These are phyloP conservation scores for Cenchrus americanus DNA, from an alignment of 176 grass and related monocot genomes.

Conservation along the genomic window DNA sequence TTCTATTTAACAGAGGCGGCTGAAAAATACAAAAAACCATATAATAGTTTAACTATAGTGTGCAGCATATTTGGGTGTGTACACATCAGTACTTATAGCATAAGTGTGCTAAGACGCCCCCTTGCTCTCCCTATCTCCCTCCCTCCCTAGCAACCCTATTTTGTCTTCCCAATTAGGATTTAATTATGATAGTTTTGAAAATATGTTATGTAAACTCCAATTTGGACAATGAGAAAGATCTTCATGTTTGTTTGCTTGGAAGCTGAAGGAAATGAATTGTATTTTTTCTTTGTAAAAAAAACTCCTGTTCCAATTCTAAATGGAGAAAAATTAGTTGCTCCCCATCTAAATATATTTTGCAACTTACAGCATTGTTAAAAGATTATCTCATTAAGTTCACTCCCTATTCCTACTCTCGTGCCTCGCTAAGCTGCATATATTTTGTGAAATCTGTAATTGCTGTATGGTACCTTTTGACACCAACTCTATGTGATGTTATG, in stretches of 20 bases:
- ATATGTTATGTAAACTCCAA: neutral
- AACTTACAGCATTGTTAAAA: neutral
- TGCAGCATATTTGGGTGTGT: neutral
- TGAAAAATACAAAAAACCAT: neutral
- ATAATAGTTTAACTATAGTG: neutral
- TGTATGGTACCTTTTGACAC: constrained; percentile 8
- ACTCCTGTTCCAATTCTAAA: constrained; percentile 5
- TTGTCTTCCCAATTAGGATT: neutral
- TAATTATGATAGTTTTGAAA: neutral
- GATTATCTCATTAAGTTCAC: neutral
- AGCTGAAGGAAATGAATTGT: neutral
- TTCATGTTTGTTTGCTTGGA: neutral
- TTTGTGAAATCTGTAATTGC: constrained; percentile 11
- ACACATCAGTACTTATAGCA: neutral
- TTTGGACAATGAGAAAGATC: neutral
- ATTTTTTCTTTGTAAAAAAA: neutral
- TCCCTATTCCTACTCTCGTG: neutral
- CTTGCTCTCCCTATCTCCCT: neutral
- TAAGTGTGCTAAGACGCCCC: neutral
- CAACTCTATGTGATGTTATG: constrained; percentile 13
- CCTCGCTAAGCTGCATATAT: constrained; percentile 9
- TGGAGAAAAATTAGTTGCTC: neutral
- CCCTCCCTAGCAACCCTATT: neutral
- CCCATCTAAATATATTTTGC: neutral
- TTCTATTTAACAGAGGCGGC: neutral